Evolutionary conservation across 1,284 basidiomycete species (phyloP), one percentile per base, ranked within the genome.

Genomic region (Mycosarcoma maydis): DNA sequence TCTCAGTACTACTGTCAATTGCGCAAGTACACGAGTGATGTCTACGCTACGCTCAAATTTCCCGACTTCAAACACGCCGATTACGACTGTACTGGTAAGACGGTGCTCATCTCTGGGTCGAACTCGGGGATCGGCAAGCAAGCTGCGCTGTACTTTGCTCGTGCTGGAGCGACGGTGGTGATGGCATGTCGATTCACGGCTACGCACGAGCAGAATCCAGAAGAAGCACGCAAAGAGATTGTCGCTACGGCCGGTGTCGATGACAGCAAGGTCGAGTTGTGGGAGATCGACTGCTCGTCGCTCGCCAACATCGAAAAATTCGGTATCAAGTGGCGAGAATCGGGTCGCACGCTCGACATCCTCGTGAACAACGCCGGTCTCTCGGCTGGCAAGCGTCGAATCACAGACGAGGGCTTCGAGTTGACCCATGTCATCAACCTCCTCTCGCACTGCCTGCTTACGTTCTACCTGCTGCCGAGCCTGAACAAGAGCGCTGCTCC

Each of bases 321-420:
- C 26, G 74, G 66, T 0, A 27, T 65, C 20, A 44, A 50, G 27
- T 77, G 69, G 62, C 16, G 20, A 1, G 50, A 57, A 11, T 44
- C 34, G 5, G 76, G 72, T 10, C n/a, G 62, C 20, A 52, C 44
- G 9, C 45, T 53, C 14, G 73, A 77, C 22, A 65, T 72, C 23
- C 45, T 76, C 1, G 56, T 57, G 37, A 73, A 72, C 58, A 77
- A 76, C 41, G 76, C 76, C 24, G 76, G 76, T 10, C 33, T 75
- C 3, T 38, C 51, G 0, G 57, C 62, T 3, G 57, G 59, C 0
- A 17, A 34, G 9, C 16, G 49, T 6, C 44, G 40, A 19, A 55
- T 58, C 14, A 77, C 74, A 0, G 66, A 72, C 10, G 76, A 77
- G 41, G 76, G 73, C 0, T 74, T 77, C 38, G 76, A 77, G 32